Conservation (phyloP, 129 eudicot genomes). For the Flaveria ramosissima region DNA sequence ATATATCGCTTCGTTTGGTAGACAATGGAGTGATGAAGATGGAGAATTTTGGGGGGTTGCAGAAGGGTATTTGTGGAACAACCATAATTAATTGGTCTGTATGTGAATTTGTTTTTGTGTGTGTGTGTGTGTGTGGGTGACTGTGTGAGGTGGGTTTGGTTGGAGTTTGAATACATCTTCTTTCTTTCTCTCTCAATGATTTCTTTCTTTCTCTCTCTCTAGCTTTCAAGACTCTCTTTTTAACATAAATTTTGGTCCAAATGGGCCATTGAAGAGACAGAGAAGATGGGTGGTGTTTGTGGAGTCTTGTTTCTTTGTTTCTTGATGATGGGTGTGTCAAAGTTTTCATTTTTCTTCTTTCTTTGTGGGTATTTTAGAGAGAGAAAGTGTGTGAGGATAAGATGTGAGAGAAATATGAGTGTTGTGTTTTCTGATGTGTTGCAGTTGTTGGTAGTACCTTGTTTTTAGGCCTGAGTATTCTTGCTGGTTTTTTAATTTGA, state of each 20-base stretch:
- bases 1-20: constrained; percentile 51
- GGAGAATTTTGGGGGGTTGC: constrained; percentile 74
- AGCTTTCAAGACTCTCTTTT: constrained; percentile 33
- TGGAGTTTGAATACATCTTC: constrained; percentile 49
- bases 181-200: constrained; percentile 14
- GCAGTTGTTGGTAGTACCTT: constrained; percentile 73
- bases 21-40: constrained; percentile 83
- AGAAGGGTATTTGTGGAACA: constrained; percentile 79
- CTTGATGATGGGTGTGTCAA: constrained; percentile 36
- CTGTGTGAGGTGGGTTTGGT: constrained; percentile 60
- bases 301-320: constrained; percentile 46
- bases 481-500: constrained; percentile 24
- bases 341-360: constrained; percentile 44
- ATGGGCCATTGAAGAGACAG: constrained; percentile 69
- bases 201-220: constrained; percentile 33
- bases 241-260: constrained; percentile 64
- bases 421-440: constrained; percentile 47
- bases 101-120: constrained; percentile 39
- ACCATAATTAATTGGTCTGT: constrained; percentile 37
- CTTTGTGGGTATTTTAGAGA: constrained; percentile 9
- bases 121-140: constrained; percentile 20
- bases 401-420: constrained; percentile 24
- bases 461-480: constrained; percentile 55
- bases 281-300: constrained; percentile 36
- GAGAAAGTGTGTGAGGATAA: constrained; percentile 17